Percentiles rank a stretch among this genome's conserved stretches.
phyloP scores from a whole-genome alignment of 352 stramenopile genomes.

The Pythium dissimile region DNA sequence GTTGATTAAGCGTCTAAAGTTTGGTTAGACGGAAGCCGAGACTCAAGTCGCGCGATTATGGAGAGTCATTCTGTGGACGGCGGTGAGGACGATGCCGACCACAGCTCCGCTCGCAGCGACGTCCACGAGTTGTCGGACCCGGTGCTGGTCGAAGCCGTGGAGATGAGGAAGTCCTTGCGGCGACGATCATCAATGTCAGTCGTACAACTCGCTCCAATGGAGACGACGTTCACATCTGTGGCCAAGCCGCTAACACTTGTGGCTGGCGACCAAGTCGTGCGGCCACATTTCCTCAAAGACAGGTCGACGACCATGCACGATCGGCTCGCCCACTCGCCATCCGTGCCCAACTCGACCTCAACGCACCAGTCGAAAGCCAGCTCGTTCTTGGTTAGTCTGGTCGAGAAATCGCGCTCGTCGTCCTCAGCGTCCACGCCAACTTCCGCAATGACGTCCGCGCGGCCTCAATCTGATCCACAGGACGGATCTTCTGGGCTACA shows the following conservation, averaged over 20 bases:
- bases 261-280: conserved; percentile 35
- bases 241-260: conserved; percentile 3
- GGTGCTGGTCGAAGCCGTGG: too few species aligned
- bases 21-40: too few species aligned
- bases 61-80: too few species aligned
- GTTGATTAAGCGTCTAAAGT: too few species aligned
- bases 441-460: neutral
- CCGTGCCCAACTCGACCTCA: neutral
- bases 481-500: neutral
- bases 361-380: conserved; percentile 48
- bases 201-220: neutral
- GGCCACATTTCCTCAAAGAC: conserved; percentile 51
- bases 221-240: neutral
- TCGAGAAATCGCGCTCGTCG: conserved; percentile 20
- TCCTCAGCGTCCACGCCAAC: neutral
- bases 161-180: neutral
- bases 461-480: too few species aligned
- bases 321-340: conserved; percentile 14
- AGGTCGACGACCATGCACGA: conserved; percentile 43
- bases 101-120: too few species aligned
- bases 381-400: conserved; percentile 46
- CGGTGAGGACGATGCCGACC: too few species aligned
- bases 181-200: conserved; percentile 11
- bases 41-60: too few species aligned
- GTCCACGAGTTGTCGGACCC: too few species aligned